Percentiles rank a stretch among this genome's conserved stretches.
phyloP scores from a whole-genome alignment of 192 early-diverging fungal species.

The Coemansia sp. region DNA sequence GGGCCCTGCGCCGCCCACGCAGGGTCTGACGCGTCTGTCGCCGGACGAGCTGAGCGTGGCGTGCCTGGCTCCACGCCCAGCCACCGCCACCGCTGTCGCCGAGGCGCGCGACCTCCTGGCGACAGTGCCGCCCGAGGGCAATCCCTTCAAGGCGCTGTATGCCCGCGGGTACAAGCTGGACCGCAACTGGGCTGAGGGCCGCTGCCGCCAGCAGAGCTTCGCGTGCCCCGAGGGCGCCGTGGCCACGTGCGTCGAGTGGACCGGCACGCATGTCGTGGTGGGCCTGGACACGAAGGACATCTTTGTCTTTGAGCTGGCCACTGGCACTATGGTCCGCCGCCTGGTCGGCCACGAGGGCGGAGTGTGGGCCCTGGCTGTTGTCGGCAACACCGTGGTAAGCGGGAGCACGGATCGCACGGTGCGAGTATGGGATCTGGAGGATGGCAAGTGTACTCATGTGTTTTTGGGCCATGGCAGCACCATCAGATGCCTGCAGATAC shows the following conservation, averaged over 20 bases:
- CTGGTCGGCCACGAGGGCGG: constrained; percentile 91
- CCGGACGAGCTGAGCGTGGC: constrained; percentile 28
- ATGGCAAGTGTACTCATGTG: constrained; percentile 85
- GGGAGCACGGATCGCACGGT: constrained; percentile 96
- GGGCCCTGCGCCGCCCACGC: constrained; percentile 15
- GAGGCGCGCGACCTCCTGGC: background rate
- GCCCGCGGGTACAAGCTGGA: constrained; percentile 75
- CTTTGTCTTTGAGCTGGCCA: constrained; percentile 86
- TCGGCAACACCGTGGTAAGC: constrained; percentile 83
- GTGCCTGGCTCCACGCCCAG: constrained; percentile 22
- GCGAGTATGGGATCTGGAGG: constrained; percentile 94
- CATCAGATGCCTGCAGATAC: constrained; percentile 89
- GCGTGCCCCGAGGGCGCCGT: constrained; percentile 77
- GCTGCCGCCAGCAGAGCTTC: constrained; percentile 76
- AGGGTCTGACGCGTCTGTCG: background rate
- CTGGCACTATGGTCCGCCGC: constrained; percentile 69
- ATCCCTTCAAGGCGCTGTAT: constrained; percentile 80
- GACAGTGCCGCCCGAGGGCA: constrained; percentile 3
- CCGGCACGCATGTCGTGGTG: constrained; percentile 92
- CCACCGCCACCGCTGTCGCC: background rate
- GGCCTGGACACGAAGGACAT: constrained; percentile 93
- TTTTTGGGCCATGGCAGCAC: constrained; percentile 95
- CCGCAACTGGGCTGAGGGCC: constrained; percentile 81
- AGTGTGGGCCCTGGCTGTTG: constrained; percentile 96
- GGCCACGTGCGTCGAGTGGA: constrained; percentile 96